Conservation (phyloP, 2,329 filamentous ascomycete genomes). For the Alternaria triticina region DNA sequence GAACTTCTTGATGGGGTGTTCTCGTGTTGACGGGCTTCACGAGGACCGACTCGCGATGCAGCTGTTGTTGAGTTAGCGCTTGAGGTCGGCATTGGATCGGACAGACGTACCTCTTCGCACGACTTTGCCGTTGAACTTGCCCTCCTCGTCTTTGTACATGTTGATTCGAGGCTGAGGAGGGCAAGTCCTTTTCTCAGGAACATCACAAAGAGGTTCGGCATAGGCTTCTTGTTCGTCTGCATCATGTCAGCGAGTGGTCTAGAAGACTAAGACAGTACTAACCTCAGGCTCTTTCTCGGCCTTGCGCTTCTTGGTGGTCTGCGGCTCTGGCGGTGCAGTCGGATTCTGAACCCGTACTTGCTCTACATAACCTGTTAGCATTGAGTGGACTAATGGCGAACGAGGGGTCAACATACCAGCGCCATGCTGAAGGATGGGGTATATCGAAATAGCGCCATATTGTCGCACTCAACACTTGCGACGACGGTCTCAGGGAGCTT, state of each 20-base stretch:
- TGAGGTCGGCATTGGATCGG: neutral
- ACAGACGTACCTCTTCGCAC: neutral
- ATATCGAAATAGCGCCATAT: neutral
- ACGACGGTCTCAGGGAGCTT: neutral
- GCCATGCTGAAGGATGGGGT: no score
- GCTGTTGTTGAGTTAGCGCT: neutral
- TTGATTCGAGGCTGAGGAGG: neutral
- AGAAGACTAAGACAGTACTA: neutral
- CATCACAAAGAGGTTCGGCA: neutral
- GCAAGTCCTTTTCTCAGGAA: neutral
- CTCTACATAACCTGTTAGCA: no score
- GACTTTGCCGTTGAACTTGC: neutral
- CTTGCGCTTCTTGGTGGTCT: neutral
- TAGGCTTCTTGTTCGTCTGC: neutral
- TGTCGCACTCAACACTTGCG: neutral
- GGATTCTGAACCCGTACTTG: no score
- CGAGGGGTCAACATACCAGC: no score
- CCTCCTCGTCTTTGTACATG: neutral
- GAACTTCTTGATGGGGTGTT: neutral
- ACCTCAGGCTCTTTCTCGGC: neutral
- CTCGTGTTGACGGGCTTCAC: neutral
- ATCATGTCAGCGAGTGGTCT: neutral
- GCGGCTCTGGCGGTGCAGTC: neutral
- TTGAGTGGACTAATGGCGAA: no score
- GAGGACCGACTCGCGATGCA: neutral